Evolutionary conservation across 2,329 filamentous ascomycete genomes (phyloP), one percentile per base, ranked within the genome.

Genomic region (Colletotrichum liaoningense): DNA sequence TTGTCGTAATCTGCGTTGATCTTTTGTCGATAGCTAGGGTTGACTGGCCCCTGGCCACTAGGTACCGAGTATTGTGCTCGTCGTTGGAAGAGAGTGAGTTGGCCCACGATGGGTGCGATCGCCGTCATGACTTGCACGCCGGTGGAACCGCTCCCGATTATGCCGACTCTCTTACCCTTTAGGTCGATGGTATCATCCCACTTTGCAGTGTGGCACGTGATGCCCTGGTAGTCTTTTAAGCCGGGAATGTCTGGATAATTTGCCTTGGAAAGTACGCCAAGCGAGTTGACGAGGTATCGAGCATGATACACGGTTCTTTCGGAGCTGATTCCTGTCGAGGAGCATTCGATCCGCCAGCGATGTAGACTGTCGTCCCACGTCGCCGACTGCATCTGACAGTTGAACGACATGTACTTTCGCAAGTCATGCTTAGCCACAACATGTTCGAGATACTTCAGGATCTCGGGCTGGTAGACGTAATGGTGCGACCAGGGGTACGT

Each of bases 401-500:
- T 49, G 42, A 49, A 49, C 2, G 19, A 7, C 42, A 49, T 49
- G 42, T 9, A 49, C 42, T 49, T 49, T 11, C 42, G 19, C 42
- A 49, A 49, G 7, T n/a, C 8, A 8, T 49, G 42, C 42, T 49
- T 49, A 19, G 49, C 24, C 2, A 63, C 74, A 5, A 75, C 42
- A 54, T 49, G 68, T 28, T 71, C 35, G 30, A 73, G 54, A 54
- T 75, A 73, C 16, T 54, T 19, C 5, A 69, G 72, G 26, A 72
- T 67, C 72, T 75, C 74, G 1, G 63, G 54, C 54, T 66, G 63
- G 24, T 56, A 57, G 22, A 69, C 54, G 28, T 70, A 70, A 54
- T 65, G 60, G 5, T 35, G 52, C 35, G 68, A 28, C 68, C 62
- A 70, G 16, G 68, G 68, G 30, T 70, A 70, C n/a, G 68, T 65